These are phyloP conservation scores for Pichia eremophila DNA, from an alignment of 805 yeast genomes.

Conservation along the genomic window DNA sequence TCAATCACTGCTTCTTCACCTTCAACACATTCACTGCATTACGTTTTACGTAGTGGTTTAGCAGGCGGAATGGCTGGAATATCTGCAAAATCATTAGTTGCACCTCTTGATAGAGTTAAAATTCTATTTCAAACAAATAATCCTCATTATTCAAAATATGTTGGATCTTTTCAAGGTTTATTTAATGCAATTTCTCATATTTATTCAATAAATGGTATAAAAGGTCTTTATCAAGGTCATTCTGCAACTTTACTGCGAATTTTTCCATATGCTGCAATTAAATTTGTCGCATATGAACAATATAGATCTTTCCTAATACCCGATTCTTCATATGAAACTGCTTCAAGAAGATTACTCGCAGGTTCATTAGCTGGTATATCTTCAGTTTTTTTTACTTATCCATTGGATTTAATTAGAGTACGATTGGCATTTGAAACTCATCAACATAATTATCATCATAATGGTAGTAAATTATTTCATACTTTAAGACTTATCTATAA, in stretches of 20 bases:
- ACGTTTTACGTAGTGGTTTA: slow-evolving; percentile 65
- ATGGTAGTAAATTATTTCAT: slow-evolving; percentile 27
- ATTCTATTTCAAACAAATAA: slow-evolving; percentile 91
- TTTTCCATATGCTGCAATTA: slow-evolving; percentile 95
- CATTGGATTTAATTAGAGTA: slow-evolving; percentile 83
- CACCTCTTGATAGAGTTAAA: slow-evolving; percentile 92
- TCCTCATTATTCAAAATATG: slow-evolving; percentile 72
- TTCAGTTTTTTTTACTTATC: slow-evolving; percentile 84
- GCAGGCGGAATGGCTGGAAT: slow-evolving; percentile 96
- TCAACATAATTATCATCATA: slow-evolving; percentile 19
- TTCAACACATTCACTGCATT: neutral
- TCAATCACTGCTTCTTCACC: neutral
- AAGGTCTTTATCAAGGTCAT: slow-evolving; percentile 91
- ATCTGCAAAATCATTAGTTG: slow-evolving; percentile 91
- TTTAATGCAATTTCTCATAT: slow-evolving; percentile 64
- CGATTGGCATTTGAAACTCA: slow-evolving; percentile 83
- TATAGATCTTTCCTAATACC: slow-evolving; percentile 75
- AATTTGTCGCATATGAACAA: slow-evolving; percentile 94
- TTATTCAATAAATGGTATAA: slow-evolving; percentile 55
- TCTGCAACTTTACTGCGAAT: slow-evolving; percentile 85
- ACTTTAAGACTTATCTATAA: slow-evolving; percentile 24
- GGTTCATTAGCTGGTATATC: slow-evolving; percentile 88
- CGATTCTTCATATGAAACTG: slow-evolving; percentile 63
- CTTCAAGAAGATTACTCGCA: slow-evolving; percentile 67
- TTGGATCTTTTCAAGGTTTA: slow-evolving; percentile 75